Evolutionary conservation across 2,329 filamentous ascomycete species (phyloP), one percentile per base, ranked within the genome.

Genomic region (Sclerotinia sclerotiorum): DNA sequence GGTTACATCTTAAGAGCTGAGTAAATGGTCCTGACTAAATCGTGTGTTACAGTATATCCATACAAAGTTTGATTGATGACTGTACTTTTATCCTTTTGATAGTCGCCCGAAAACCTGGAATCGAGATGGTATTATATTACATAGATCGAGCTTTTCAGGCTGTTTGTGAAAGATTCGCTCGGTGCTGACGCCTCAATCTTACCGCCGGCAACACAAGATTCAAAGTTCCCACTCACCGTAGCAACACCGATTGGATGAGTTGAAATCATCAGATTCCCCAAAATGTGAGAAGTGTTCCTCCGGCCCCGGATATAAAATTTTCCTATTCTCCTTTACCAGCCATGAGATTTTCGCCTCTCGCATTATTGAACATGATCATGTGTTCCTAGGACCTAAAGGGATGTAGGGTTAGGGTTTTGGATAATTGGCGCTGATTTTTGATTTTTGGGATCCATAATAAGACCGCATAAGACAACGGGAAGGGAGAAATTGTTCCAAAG

Each of bases 121-220:
- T 19, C n/a, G 13, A 51, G 60, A 51, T 51, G 4, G 35, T 24
- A 24, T 51, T n/a, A 39, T 15, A 11, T 51, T n/a, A 39, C 15
- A 11, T 11, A n/a, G 46, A 35, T 19, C 39, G 56, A 46, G 11
- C 10, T 4, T 7, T 35, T 35, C 58, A 17, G 44, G 27, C 58
- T 17, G 44, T 35, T 35, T 35, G 29, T 17, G 35, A 49, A 49
- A 49, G 19, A 19, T 11, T 44, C 44, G 13, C 48, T 46, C 60
- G 39, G 60, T 51, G 60, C 60, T 62, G 55, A 42, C 55, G 60
- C 29, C 48, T 62, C 29, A 49, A 62, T 29, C 44, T 49, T 49
- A 62, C 58, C 58, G 44, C 58, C 55, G 42, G 39, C 24, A 42
- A 24, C 39, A 60, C 39, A 58, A 58, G 42, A 39, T 58, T 44